Evolutionary conservation across 208 protist species (phyloP).

Genomic region (Trypanosomatidae sp.): DNA sequence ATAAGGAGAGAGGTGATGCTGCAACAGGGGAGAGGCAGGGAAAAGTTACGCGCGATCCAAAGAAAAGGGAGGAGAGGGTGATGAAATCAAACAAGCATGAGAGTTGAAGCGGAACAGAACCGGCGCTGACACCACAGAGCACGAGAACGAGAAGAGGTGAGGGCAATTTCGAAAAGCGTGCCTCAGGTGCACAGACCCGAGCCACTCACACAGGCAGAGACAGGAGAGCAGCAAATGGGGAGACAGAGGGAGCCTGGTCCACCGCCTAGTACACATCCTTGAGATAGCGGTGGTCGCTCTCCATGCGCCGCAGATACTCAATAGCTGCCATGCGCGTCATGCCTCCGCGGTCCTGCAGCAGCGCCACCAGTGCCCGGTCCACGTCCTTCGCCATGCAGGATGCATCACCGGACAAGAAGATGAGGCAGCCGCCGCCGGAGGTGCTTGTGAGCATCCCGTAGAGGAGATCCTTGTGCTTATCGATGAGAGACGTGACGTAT

Average conservation of each 20-base stretch:
- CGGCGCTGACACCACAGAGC: background rate
- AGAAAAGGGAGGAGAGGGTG: background rate
- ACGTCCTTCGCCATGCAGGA: slow-evolving; percentile 92
- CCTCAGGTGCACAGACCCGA: background rate
- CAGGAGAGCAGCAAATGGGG: background rate
- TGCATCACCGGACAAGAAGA: slow-evolving; percentile 94
- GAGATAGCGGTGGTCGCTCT: slow-evolving; percentile 73
- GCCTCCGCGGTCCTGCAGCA: slow-evolving; percentile 64
- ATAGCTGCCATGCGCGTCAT: slow-evolving; percentile 63
- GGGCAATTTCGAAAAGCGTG: background rate
- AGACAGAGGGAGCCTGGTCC: background rate
- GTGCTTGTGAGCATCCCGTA: slow-evolving; percentile 44
- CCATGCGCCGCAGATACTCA: slow-evolving; percentile 75
- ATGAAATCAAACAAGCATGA: background rate
- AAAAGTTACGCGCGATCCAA: background rate
- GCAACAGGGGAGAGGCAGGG: background rate
- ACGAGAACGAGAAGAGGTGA: background rate
- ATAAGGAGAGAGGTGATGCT: background rate
- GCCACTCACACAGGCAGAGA: background rate
- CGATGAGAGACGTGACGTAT: slow-evolving; percentile 90
- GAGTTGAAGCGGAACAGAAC: background rate
- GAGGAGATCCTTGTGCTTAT: slow-evolving; percentile 65
- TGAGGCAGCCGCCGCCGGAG: slow-evolving; percentile 34
- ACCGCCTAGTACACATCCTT: slow-evolving; percentile 91
- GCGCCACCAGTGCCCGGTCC: slow-evolving; percentile 65